Evolutionary conservation across 139 green algal species (phyloP).

Genomic region (Astrephomene gubernaculifera): DNA sequence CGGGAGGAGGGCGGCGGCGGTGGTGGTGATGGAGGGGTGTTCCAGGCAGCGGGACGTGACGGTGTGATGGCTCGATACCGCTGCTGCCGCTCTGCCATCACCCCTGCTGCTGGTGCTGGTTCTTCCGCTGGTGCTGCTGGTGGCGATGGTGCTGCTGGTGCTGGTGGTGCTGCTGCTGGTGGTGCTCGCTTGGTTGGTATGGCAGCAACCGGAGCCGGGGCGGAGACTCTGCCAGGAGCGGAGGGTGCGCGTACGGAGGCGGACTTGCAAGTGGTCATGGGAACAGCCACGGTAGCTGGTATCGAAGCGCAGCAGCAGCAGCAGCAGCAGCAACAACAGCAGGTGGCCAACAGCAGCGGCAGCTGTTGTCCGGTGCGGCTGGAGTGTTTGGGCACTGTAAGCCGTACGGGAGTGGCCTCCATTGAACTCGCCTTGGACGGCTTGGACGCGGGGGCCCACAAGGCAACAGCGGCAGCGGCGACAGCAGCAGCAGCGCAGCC

Average conservation of each 20-base stretch:
- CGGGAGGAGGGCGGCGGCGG: not conserved
- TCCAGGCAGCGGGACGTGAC: slow-evolving; percentile 22
- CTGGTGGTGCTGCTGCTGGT: no score
- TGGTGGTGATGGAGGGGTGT: not conserved
- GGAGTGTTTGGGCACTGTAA: not conserved
- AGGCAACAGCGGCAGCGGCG: not conserved
- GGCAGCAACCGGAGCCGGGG: no score
- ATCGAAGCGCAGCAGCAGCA: no score
- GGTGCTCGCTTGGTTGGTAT: no score
- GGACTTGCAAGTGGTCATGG: no score
- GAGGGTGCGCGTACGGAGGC: no score
- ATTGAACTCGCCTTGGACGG: not conserved
- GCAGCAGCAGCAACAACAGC: no score
- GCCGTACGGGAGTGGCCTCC: slow-evolving; percentile 21
- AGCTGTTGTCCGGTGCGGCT: not conserved
- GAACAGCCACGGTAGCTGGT: no score
- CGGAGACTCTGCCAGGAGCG: no score
- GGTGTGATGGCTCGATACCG: not conserved
- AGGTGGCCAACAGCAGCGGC: no score
- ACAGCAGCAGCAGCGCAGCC: not conserved
- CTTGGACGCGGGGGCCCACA: not conserved
- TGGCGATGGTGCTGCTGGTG: not conserved
- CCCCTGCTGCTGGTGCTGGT: not conserved
- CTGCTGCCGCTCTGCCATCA: not conserved
- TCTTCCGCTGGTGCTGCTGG: not conserved